phyloP scores from a whole-genome alignment of 176 grass and related monocot species.

The Saccharum officinarum region DNA sequence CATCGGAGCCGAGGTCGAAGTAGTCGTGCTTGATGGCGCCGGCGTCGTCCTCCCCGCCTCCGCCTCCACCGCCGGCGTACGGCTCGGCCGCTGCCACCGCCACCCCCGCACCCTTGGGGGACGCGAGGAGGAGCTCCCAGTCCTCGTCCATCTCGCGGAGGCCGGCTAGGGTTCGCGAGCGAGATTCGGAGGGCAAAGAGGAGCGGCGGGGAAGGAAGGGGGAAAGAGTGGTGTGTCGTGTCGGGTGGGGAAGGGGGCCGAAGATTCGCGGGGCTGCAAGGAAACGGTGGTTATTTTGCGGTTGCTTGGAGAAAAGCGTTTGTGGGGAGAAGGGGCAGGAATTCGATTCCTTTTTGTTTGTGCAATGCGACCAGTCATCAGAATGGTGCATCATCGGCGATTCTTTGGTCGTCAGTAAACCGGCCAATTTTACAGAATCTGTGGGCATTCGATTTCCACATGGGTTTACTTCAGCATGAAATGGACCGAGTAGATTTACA shows the following conservation, averaged over 20 bases:
- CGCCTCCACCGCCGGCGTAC: background rate
- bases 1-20: constrained; percentile 68
- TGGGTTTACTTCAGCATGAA: background rate
- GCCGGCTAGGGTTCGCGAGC: constrained; percentile 1
- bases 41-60: constrained; percentile 37
- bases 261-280: constrained; percentile 39
- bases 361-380: background rate
- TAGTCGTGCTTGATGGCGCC: constrained; percentile 86
- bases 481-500: too few relatives aligned
- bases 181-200: constrained; percentile 2
- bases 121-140: constrained; percentile 74
- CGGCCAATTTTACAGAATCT: background rate
- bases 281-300: background rate
- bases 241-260: constrained; percentile 30
- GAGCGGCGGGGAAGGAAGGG: background rate
- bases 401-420: background rate
- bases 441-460: background rate
- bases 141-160: constrained; percentile 56
- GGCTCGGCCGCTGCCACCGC: background rate
- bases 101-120: constrained; percentile 34
- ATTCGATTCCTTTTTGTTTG: constrained; percentile 37
- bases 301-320: background rate
- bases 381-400: background rate
- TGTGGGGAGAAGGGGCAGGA: background rate
- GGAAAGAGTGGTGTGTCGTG: constrained; percentile 15